phyloP scores from a whole-genome alignment of 257 asterid genomes.

The Nyctanthes arbortristis region DNA sequence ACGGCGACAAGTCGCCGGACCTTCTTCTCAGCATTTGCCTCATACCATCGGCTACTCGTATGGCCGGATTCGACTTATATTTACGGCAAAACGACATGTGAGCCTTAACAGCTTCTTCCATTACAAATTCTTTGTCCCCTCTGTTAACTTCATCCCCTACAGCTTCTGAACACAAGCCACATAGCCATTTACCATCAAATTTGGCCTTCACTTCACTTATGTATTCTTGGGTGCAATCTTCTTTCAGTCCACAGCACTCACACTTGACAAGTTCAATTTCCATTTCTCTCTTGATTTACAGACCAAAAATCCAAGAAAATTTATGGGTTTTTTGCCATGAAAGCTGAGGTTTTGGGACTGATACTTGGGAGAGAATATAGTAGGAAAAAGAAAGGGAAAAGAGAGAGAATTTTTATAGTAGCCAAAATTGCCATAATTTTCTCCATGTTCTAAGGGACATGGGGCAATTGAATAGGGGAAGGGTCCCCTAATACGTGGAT shows the following conservation, averaged over 20 bases:
- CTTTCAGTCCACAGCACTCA: constrained; percentile 89
- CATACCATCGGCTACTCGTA: constrained; percentile 83
- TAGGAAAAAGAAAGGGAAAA: constrained; percentile 14
- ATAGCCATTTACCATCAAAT: constrained; percentile 87
- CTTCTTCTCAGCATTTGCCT: constrained; percentile 82
- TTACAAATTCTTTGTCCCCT: constrained; percentile 41
- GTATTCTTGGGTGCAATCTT: constrained; percentile 85
- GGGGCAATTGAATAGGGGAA: constrained; percentile 66
- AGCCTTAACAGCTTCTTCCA: constrained; percentile 78
- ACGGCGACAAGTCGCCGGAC: constrained; percentile 34
- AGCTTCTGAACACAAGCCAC: constrained; percentile 87
- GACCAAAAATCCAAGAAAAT: not conserved
- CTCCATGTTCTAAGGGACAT: constrained; percentile 84
- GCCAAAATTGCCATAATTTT: constrained; percentile 53
- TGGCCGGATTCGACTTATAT: constrained; percentile 74
- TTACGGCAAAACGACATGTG: constrained; percentile 86
- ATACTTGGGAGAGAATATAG: constrained; percentile 6
- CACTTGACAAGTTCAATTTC: constrained; percentile 83
- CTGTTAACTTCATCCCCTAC: constrained; percentile 72
- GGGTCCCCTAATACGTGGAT: constrained; percentile 29
- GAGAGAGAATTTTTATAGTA: constrained; percentile 41
- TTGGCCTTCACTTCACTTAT: constrained; percentile 61
- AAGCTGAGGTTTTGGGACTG: constrained; percentile 10
- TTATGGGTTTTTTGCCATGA: not conserved
- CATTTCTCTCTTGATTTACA: constrained; percentile 32